Conservation (phyloP, 805 yeast genomes). For the Myxozyma geophila region DNA sequence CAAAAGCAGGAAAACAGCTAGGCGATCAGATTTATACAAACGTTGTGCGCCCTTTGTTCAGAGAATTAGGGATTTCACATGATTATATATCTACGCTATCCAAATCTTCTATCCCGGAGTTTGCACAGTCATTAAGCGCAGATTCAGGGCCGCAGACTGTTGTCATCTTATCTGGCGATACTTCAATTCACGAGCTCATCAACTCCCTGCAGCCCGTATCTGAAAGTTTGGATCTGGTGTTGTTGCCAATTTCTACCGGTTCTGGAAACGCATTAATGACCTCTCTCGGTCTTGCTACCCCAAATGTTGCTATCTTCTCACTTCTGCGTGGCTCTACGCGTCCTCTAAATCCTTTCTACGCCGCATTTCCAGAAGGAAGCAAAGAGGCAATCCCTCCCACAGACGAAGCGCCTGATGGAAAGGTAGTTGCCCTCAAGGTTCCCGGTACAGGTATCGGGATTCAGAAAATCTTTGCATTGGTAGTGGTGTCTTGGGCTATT, state of each 20-base stretch:
- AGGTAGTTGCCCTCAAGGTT: slow-evolving; percentile 38
- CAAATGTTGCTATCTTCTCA: slow-evolving; percentile 29
- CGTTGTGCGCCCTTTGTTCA: slow-evolving; percentile 44
- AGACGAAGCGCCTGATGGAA: slow-evolving; percentile 46
- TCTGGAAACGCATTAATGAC: slow-evolving; percentile 83
- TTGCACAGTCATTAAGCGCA: slow-evolving; percentile 41
- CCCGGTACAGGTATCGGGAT: background rate
- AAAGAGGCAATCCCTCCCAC: slow-evolving; percentile 52
- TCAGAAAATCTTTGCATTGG: slow-evolving; percentile 42
- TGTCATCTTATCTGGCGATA: slow-evolving; percentile 81
- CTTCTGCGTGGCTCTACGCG: slow-evolving; percentile 13
- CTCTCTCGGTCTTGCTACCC: slow-evolving; percentile 55
- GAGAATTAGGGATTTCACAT: slow-evolving; percentile 44
- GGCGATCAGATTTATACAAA: slow-evolving; percentile 42
- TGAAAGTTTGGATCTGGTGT: background rate
- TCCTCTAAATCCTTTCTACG: slow-evolving; percentile 32
- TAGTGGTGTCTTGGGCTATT: slow-evolving; percentile 82
- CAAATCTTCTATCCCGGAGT: slow-evolving; percentile 42
- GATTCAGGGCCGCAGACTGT: slow-evolving; percentile 46
- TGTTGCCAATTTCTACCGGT: slow-evolving; percentile 67
- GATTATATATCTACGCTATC: slow-evolving; percentile 46
- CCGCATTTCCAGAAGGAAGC: slow-evolving; percentile 35
- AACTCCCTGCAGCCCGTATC: slow-evolving; percentile 50
- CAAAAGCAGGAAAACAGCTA: slow-evolving; percentile 41
- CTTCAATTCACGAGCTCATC: slow-evolving; percentile 76